phyloP scores from a whole-genome alignment of 805 yeast genomes.

The Sugiyamaella marilandica region DNA sequence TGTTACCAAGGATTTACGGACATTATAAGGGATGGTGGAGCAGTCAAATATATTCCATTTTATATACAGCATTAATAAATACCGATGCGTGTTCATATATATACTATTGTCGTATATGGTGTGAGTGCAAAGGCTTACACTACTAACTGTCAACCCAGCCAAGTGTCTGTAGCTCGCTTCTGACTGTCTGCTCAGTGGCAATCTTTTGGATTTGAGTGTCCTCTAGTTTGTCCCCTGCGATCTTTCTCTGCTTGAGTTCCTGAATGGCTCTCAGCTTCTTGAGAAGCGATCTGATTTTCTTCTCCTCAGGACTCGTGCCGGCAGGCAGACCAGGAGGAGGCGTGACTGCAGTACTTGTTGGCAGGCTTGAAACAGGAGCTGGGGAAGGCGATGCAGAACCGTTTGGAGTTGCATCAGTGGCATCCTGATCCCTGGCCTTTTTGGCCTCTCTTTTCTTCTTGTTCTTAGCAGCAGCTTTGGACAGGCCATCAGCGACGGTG shows the following conservation, averaged over 20 bases:
- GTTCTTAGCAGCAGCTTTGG: constrained; percentile 66
- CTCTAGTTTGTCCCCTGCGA: constrained; percentile 77
- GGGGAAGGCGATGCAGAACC: constrained; percentile 27
- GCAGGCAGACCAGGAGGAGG: constrained; percentile 13
- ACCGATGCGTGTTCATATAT: not conserved
- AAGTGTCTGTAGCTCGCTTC: constrained; percentile 63
- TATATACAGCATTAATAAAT: constrained; percentile 8
- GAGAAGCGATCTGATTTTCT: constrained; percentile 82
- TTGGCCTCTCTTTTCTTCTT: constrained; percentile 59
- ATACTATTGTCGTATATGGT: not conserved
- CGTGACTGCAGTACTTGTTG: constrained; percentile 30
- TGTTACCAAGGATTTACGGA: constrained; percentile 45
- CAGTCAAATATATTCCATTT: not conserved
- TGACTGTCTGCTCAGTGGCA: constrained; percentile 75
- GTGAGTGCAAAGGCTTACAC: not conserved
- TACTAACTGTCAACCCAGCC: constrained; percentile 55
- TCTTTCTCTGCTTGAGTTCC: constrained; percentile 78
- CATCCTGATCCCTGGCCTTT: constrained; percentile 15
- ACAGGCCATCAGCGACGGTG: constrained; percentile 43
- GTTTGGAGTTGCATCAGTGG: constrained; percentile 29
- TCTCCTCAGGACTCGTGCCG: constrained; percentile 60
- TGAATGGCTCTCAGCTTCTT: constrained; percentile 96
- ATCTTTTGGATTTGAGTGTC: constrained; percentile 91
- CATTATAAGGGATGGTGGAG: not conserved
- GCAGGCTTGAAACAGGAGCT: constrained; percentile 12